phyloP scores from a whole-genome alignment of 2,329 filamentous ascomycete species.

The Zymoseptoria tritici region DNA sequence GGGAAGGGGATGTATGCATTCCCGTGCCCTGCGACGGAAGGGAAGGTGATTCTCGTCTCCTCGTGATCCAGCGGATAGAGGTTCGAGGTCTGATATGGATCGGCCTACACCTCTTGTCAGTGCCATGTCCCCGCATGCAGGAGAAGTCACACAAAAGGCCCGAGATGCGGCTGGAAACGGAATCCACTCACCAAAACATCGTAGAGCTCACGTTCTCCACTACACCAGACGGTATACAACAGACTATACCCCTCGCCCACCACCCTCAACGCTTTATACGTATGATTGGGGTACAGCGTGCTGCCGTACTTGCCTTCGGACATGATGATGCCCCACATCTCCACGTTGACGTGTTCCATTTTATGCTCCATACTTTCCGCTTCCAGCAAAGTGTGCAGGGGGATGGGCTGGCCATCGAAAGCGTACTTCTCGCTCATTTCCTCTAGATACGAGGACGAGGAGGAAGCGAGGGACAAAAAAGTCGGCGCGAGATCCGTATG shows the following conservation, averaged over 20 bases:
- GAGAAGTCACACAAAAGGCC: too few relatives aligned
- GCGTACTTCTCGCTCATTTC: conserved; percentile 20
- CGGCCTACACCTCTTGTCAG: too few relatives aligned
- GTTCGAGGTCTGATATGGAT: conserved; percentile 21
- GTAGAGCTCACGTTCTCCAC: conserved; percentile 59
- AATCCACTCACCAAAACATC: conserved; percentile 34
- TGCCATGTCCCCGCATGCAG: too few relatives aligned
- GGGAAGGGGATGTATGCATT: not conserved
- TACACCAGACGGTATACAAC: conserved; percentile 64
- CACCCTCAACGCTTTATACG: conserved; percentile 27
- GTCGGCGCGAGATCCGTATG: conserved; percentile 37
- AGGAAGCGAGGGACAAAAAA: conserved; percentile 28
- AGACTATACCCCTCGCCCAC: conserved; percentile 44
- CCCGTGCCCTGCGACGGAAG: not conserved
- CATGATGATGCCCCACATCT: conserved; percentile 35
- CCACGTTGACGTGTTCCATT: conserved; percentile 34
- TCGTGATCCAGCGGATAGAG: conserved; percentile 1
- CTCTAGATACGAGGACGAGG: conserved; percentile 1
- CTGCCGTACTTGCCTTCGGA: conserved; percentile 28
- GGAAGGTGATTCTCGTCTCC: not conserved
- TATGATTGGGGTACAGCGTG: conserved; percentile 23
- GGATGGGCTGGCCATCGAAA: conserved; percentile 32
- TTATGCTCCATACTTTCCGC: not conserved
- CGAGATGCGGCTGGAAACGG: too few relatives aligned
- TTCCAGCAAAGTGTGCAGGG: conserved; percentile 13